Base-by-base conservation (phyloP, 129 eudicot genomes). In the Tagetes erecta region DNA sequence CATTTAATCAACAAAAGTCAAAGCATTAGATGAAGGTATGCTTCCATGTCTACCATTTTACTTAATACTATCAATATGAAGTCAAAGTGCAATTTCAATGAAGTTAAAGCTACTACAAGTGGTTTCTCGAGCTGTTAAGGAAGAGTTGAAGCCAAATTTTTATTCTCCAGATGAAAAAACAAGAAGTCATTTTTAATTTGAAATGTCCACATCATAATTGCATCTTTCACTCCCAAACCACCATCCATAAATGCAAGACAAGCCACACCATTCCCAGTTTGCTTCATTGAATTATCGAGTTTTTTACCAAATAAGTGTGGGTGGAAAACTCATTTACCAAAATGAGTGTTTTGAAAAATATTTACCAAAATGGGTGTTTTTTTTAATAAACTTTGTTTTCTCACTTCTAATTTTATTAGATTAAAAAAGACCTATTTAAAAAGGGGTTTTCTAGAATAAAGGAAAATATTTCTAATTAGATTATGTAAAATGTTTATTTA, bases 51-150 rank as follows among this genome's bases (percentile, higher is more conserved):
- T 58, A 0, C 3, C 33, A 33, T 34, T 33, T 8, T 1, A 58
- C 0, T 3, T 3, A 1, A 8, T 9, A 58, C 0, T 9, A 0
- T 33, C 2, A 8, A 62, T 84, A 2, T 46, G 2, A 10, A 46
- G n/a, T 46, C n/a, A 30, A 27, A 5, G 5, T 55, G 14, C 50
- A 51, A 51, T 14, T 4, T 70, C n/a, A 0, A 85, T 79, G 69
- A 77, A 76, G 76, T 86, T 86, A 78, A 86, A 86, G 67, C 67
- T 80, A 7, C 64, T 76, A 45, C 91, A 86, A 1, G 86, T 51
- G 12, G 80, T 86, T 64, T 75, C 64, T 27, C 51, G 50, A 50
- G 75, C 46, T 33, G 78, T 62, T 60, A 86, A 59, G 0, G 83
- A 57, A 53, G 85, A 77, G 57, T 84, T 86, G 59, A 86, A 86